Evolutionary conservation across 768 basidiomycete genomes (phyloP), one percentile per base, ranked within the genome.

Genomic region (Antrodiella citrinella): DNA sequence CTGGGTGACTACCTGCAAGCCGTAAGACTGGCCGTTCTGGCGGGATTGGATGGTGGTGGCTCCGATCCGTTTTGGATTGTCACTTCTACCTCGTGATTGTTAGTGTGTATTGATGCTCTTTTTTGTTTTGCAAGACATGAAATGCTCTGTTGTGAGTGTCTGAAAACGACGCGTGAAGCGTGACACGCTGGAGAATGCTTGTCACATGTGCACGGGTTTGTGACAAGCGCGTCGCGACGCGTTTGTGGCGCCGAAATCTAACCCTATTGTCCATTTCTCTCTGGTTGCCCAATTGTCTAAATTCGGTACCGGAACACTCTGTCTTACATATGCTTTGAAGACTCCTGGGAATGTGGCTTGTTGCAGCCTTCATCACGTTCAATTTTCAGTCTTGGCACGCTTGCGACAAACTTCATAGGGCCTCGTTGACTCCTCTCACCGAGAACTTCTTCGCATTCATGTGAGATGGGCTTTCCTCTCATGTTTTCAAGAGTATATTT

Each of bases 1-100:
- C 64, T 96, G 41, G 75, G 73, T 5, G 84, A 84, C 51, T 95
- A 96, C 62, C 67, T 96, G 26, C 75, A 74, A 0, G 80, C 80
- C 4, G 81, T 97, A 15, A 70, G 86, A 44, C 77, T 78, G 54
- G 86, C 85, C 1, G 72, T 87, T 19, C 60, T 96, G 57, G 82
- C 75, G 13, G 81, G 83, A 1, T 54, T 95, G 59, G 84, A 89
- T 60, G 68, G 70, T 20, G 87, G 86, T 7, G 85, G 86, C 1
- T 86, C 85, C 2, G 87, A 88, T 71, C 83, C 86, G 9, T 86
- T 88, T 62, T 71, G 77, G 57, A 65, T 77, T 20, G 47, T 63
- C 4, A 49, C 49, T 21, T 24, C 53, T 44, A 56, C 35, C 35
- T 43, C 9, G 11, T 5, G 42, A 18, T 25, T 7, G 25, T 24